Evolutionary conservation across 2,329 filamentous ascomycete species (phyloP), one percentile per base, ranked within the genome.

Genomic region (Raffaelea ambrosiae): DNA sequence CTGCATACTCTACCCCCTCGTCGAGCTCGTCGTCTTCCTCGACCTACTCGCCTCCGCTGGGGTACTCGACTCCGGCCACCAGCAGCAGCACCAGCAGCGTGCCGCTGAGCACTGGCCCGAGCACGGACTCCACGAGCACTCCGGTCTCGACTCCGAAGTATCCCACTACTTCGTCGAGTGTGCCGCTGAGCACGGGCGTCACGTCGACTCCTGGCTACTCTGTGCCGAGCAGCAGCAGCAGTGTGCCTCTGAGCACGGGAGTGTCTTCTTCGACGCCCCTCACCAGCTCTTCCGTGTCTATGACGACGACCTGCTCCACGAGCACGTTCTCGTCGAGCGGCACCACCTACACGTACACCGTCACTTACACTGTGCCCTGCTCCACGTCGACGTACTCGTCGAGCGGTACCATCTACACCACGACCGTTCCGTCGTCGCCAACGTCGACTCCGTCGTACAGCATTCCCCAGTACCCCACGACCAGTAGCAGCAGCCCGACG

Each of bases 351-450:
- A 38, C 43, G 20, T 21, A 26, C 23, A 26, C 9, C 11, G 43
- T 38, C 31, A 29, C 26, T 26, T 29, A 8, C 35, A 38, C 35
- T 38, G 13, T 19, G 35, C 13, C 14, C 35, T 38, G 35, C 35
- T n/a, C 14, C 8, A 49, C 50, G 2, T 39, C 42, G 31, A 45
- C 47, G 11, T 38, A 40, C n/a, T 38, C 36, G 8, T 48, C 47
- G 4, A 31, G 16, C 20, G 49, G 51, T 35, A 35, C 40, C 11
- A 53, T 49, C 16, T 51, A 48, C 40, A 52, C 52, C 11, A 31
- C 18, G 35, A 38, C 35, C 7, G 14, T 38, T 7, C 13, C 35
- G 18, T 38, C 19, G 46, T 4, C 40, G 11, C 38, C n/a, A 9
- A 40, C 49, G 22, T 20, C 26, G 7, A 29, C 26, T 13, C 26